phyloP scores from a whole-genome alignment of 345 rosid species.

The Populus davidiana region DNA sequence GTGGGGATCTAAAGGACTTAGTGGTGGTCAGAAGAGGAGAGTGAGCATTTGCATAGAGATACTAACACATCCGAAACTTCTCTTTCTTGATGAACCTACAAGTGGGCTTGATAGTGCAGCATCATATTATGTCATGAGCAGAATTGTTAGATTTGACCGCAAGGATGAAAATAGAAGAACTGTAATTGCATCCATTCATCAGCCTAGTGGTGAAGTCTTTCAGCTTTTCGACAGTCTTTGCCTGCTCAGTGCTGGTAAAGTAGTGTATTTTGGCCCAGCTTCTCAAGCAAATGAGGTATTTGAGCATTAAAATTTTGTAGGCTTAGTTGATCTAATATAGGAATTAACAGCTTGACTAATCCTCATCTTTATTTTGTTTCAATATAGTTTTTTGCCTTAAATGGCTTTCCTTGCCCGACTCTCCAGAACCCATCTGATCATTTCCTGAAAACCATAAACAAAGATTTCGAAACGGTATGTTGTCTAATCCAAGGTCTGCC shows the following conservation, averaged over 20 bases:
- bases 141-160: conserved; percentile 7
- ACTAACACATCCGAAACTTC: conserved; percentile 16
- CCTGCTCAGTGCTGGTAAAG: conserved; percentile 24
- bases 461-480: conserved; percentile 42
- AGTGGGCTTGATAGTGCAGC: conserved; percentile 33
- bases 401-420: conserved; percentile 46
- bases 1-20: conserved; percentile 19
- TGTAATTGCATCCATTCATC: conserved; percentile 26
- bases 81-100: conserved; percentile 27
- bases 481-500: no score
- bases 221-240: conserved; percentile 23
- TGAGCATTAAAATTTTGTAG: background rate
- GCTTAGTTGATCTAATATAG: background rate
- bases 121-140: conserved; percentile 18
- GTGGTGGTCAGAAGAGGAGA: conserved; percentile 28
- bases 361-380: background rate
- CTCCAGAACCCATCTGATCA: conserved; percentile 50
- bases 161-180: conserved; percentile 21
- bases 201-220: conserved; percentile 25
- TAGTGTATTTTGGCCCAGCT: conserved; percentile 23
- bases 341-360: background rate
- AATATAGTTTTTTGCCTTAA: conserved; percentile 43
- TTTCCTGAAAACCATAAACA: conserved; percentile 44
- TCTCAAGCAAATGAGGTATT: conserved; percentile 21
- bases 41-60: conserved; percentile 29